These are phyloP conservation scores for Trametes elegans DNA, from an alignment of 768 basidiomycete species.

Conservation along the genomic window DNA sequence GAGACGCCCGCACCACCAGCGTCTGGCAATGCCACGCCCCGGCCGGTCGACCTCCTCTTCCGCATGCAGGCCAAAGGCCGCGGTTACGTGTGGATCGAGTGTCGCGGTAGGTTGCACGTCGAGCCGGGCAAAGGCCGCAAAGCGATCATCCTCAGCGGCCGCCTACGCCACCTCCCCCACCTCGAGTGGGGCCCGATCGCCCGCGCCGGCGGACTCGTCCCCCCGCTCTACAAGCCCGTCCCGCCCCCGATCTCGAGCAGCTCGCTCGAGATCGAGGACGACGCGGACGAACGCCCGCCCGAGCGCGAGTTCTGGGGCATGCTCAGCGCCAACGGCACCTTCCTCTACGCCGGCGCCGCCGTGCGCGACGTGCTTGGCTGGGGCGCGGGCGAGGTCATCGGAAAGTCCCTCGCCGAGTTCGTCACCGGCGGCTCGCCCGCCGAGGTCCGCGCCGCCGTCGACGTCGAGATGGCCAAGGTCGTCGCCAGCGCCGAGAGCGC, in stretches of 20 bases:
- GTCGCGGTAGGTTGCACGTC: conserved; percentile 81
- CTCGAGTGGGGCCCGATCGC: conserved; percentile 61
- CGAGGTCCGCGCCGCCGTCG: conserved; percentile 23
- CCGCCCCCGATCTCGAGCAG: background rate
- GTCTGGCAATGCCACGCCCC: conserved; percentile 31
- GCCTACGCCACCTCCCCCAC: conserved; percentile 64
- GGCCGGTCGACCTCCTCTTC: conserved; percentile 81
- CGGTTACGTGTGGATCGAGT: conserved; percentile 86
- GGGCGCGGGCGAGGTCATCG: conserved; percentile 51
- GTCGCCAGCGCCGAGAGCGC: conserved; percentile 13
- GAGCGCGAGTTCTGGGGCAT: conserved; percentile 55
- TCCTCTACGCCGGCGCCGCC: conserved; percentile 49
- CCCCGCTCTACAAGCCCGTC: conserved; percentile 9
- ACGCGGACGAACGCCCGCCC: conserved; percentile 28
- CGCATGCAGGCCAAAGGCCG: conserved; percentile 68
- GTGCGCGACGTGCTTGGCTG: conserved; percentile 68
- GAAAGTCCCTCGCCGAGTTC: conserved; percentile 42
- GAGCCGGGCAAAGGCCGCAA: conserved; percentile 95
- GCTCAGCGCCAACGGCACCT: conserved; percentile 43
- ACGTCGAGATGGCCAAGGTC: conserved; percentile 24
- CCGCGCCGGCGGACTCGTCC: conserved; percentile 46
- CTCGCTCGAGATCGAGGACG: conserved; percentile 9
- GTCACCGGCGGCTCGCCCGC: conserved; percentile 17
- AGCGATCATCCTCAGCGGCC: conserved; percentile 86
- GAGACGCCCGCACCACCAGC: background rate